Percentiles rank a stretch among this genome's conserved stretches.
These are phyloP conservation scores for Candida broadrunensis DNA, from an alignment of 805 yeast species.

Conservation along the genomic window DNA sequence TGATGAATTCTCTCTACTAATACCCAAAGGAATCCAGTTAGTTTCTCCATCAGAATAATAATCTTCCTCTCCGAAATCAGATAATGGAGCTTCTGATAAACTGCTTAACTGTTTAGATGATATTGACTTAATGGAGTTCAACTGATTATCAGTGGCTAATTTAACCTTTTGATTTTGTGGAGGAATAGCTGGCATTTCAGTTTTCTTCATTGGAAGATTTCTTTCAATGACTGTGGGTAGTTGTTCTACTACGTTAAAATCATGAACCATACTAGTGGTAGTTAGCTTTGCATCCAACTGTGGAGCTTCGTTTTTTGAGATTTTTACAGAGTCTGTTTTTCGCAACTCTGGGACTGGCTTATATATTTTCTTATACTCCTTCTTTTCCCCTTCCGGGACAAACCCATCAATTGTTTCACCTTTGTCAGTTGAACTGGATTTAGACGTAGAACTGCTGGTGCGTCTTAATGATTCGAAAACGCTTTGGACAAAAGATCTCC, in stretches of 20 bases:
- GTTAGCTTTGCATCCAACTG: neutral
- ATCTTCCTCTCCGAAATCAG: neutral
- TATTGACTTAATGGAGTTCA: neutral
- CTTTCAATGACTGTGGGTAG: too few relatives aligned
- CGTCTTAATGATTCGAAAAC: constrained; percentile 1
- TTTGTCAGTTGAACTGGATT: neutral
- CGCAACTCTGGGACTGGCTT: constrained; percentile 22
- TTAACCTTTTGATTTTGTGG: neutral
- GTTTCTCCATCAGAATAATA: constrained; percentile 16
- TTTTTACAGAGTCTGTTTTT: neutral
- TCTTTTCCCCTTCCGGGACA: constrained; percentile 23
- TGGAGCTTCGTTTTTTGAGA: neutral
- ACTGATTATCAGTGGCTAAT: neutral
- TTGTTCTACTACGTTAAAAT: too few relatives aligned
- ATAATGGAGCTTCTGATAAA: neutral
- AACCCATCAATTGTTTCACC: constrained; percentile 9
- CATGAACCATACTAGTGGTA: neutral
- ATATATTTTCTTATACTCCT: constrained; percentile 17
- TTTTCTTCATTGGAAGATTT: neutral
- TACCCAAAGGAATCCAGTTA: constrained; percentile 22
- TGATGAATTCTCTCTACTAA: neutral
- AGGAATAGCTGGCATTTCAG: neutral
- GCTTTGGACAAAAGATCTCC: neutral
- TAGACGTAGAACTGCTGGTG: neutral
- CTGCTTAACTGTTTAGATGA: neutral